Evolutionary conservation across 768 basidiomycete species (phyloP).

Genomic region (Tricholoma furcatifolium): DNA sequence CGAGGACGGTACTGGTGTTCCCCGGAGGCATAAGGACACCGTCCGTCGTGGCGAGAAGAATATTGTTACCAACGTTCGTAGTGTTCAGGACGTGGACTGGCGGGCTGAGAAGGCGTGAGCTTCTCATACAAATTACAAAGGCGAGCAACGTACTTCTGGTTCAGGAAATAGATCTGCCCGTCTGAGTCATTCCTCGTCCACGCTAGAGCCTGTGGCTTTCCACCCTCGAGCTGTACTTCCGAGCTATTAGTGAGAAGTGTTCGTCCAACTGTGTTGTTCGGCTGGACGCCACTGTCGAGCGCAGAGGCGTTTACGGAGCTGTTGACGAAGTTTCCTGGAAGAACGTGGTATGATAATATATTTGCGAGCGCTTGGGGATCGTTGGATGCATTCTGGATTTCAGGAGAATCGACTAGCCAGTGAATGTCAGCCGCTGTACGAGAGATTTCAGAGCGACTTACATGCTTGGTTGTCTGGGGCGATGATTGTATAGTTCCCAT

Average conservation of each 20-base stretch:
- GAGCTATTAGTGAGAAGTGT: slow-evolving; percentile 54
- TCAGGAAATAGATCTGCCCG: slow-evolving; percentile 41
- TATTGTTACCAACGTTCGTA: slow-evolving; percentile 32
- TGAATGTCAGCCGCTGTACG: not conserved
- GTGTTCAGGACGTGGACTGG: slow-evolving; percentile 33
- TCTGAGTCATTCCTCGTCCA: slow-evolving; percentile 39
- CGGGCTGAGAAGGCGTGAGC: slow-evolving; percentile 4
- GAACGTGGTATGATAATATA: slow-evolving; percentile 20
- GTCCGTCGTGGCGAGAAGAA: slow-evolving; percentile 46
- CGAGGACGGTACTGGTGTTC: slow-evolving; percentile 40
- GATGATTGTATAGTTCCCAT: slow-evolving; percentile 18
- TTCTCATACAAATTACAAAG: not conserved
- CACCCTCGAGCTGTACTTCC: slow-evolving; percentile 55
- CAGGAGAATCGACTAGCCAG: slow-evolving; percentile 16
- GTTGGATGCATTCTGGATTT: not conserved
- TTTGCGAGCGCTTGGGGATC: slow-evolving; percentile 8
- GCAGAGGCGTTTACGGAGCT: slow-evolving; percentile 14
- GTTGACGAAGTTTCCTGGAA: slow-evolving; percentile 19
- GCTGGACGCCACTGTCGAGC: slow-evolving; percentile 40
- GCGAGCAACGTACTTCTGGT: slow-evolving; percentile 39
- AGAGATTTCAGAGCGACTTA: slow-evolving; percentile 6
- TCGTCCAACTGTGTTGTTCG: slow-evolving; percentile 62
- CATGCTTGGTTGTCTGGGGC: slow-evolving; percentile 23
- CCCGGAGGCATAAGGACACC: slow-evolving; percentile 55
- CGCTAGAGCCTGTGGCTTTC: slow-evolving; percentile 53